Percentiles rank a stretch among this genome's conserved stretches.
These are phyloP conservation scores for Pythium plurisporium DNA, from an alignment of 352 stramenopile genomes.

Conservation along the genomic window DNA sequence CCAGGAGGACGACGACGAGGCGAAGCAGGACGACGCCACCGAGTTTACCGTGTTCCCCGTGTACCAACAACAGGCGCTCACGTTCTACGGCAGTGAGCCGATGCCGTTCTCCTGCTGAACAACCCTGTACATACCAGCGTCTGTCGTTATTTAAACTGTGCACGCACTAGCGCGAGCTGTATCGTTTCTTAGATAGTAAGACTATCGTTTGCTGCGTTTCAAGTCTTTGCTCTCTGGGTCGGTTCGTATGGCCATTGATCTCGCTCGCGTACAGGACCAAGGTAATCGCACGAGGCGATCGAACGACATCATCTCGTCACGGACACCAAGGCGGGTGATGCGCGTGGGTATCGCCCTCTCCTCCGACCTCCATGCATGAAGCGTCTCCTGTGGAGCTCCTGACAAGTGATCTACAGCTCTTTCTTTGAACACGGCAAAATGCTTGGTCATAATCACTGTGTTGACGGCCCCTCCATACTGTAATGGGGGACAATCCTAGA, in stretches of 20 bases:
- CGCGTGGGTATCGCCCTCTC: too few relatives aligned
- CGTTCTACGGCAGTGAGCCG: conserved; percentile 6
- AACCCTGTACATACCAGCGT: neutral
- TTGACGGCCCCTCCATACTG: neutral
- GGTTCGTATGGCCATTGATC: too few relatives aligned
- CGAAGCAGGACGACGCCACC: too few relatives aligned
- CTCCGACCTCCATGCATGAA: too few relatives aligned
- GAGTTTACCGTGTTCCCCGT: conserved; percentile 4
- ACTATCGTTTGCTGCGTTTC: too few relatives aligned
- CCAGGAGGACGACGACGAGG: conserved; percentile 8
- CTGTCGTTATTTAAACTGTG: conserved; percentile 11
- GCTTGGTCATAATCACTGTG: conserved; percentile 10
- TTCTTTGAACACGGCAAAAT: neutral
- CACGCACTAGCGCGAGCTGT: neutral
- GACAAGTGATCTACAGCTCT: too few relatives aligned
- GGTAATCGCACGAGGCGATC: too few relatives aligned
- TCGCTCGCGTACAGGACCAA: too few relatives aligned
- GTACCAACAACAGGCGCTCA: neutral
- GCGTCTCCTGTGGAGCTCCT: too few relatives aligned
- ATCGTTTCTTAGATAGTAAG: conserved; percentile 1
- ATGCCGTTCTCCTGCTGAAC: conserved; percentile 17
- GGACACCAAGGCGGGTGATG: too few relatives aligned
- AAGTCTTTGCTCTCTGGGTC: too few relatives aligned
- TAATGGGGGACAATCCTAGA: neutral
- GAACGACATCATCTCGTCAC: too few relatives aligned